Evolutionary conservation across 768 basidiomycete species (phyloP).

Genomic region (Boletus rubescentipes): DNA sequence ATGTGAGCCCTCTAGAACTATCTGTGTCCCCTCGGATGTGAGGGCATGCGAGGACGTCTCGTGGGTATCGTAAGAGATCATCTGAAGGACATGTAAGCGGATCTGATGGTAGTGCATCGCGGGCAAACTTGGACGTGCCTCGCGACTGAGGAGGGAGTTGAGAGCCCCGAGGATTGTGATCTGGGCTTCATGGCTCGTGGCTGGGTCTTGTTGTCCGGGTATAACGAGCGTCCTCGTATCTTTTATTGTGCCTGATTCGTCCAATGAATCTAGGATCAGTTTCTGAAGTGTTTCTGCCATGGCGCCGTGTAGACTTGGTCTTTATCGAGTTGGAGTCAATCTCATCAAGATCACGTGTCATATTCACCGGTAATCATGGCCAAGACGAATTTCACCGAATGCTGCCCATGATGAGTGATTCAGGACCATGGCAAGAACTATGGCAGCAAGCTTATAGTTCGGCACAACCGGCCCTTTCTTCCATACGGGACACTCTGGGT

Average conservation of each 20-base stretch:
- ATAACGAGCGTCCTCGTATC: conserved; percentile 71
- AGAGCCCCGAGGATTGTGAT: conserved; percentile 84
- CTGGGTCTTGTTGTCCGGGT: conserved; percentile 58
- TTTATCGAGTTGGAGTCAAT: conserved; percentile 12
- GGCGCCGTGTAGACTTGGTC: not conserved
- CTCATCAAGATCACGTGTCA: conserved; percentile 20
- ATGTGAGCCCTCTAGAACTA: conserved; percentile 83
- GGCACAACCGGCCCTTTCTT: conserved; percentile 54
- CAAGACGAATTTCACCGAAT: not conserved
- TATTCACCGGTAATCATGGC: not conserved
- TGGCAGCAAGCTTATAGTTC: conserved; percentile 68
- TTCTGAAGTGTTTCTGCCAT: conserved; percentile 84
- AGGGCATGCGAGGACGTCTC: conserved; percentile 72
- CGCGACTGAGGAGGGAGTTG: conserved; percentile 85
- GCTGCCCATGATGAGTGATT: conserved; percentile 18
- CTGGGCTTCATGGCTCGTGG: conserved; percentile 74
- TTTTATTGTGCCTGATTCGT: conserved; percentile 50
- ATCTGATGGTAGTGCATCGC: conserved; percentile 2
- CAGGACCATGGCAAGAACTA: conserved; percentile 22
- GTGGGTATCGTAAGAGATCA: conserved; percentile 78
- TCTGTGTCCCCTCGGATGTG: conserved; percentile 80
- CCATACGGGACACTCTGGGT: conserved; percentile 44
- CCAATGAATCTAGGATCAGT: conserved; percentile 72
- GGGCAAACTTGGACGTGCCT: conserved; percentile 48
- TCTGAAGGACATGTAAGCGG: conserved; percentile 45